Evolutionary conservation across 805 yeast genomes (phyloP).

Genomic region (Ogataea glucozyma): DNA sequence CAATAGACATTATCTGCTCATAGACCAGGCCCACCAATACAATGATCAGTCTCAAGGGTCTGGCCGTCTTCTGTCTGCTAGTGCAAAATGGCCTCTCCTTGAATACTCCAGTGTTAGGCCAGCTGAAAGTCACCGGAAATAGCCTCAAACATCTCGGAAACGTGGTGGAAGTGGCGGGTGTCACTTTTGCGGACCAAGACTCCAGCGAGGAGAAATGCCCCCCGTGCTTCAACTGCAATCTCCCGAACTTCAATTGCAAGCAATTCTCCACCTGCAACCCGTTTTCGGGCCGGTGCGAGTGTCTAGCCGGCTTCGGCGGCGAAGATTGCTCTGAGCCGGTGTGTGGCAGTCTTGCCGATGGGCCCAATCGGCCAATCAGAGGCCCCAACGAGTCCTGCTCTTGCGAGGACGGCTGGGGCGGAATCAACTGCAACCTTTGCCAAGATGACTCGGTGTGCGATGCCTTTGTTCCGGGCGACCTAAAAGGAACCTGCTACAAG

Average conservation of each 20-base stretch:
- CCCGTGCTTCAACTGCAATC: conserved; percentile 92
- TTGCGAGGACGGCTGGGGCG: conserved; percentile 88
- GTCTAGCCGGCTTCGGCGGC: conserved; percentile 92
- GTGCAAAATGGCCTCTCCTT: background rate
- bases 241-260: conserved; percentile 85
- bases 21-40: background rate
- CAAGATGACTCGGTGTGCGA: conserved; percentile 73
- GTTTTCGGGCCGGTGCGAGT: conserved; percentile 88
- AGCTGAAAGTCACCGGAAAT: conserved; percentile 3
- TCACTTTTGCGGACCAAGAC: background rate
- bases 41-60: background rate
- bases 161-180: conserved; percentile 4
- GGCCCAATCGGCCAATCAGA: conserved; percentile 64
- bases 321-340: conserved; percentile 84
- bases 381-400: conserved; percentile 55
- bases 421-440: conserved; percentile 93
- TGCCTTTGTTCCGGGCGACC: conserved; percentile 78
- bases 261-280: conserved; percentile 90
- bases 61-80: background rate
- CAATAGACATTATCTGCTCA: conserved; percentile 1
- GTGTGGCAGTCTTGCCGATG: conserved; percentile 79
- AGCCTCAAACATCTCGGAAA: conserved; percentile 7
- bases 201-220: conserved; percentile 56
- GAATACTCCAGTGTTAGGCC: background rate
- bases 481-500: conserved; percentile 85